These are phyloP conservation scores for Irpex sp. DNA, from an alignment of 1,284 basidiomycete species.

Conservation along the genomic window DNA sequence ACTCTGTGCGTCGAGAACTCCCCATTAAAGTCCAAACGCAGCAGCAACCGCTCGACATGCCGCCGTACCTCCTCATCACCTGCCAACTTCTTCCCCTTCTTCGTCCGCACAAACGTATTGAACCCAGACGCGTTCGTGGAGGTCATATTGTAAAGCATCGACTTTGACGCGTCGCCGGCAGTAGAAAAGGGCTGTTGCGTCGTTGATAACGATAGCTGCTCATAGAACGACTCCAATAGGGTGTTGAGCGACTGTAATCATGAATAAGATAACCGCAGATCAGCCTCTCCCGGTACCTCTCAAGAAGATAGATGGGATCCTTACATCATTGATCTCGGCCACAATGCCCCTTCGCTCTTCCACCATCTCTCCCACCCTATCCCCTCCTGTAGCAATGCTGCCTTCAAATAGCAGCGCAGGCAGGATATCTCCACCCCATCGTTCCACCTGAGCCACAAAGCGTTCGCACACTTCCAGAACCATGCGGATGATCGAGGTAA, in stretches of 20 bases:
- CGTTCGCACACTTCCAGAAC: slow-evolving; percentile 81
- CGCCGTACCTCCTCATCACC: slow-evolving; percentile 63
- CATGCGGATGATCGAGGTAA: slow-evolving; percentile 63
- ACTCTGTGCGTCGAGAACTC: slow-evolving; percentile 58
- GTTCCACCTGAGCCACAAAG: slow-evolving; percentile 80
- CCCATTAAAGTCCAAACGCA: slow-evolving; percentile 85
- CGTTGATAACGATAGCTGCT: slow-evolving; percentile 71
- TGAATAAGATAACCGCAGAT: not conserved
- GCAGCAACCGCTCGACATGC: slow-evolving; percentile 78
- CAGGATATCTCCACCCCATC: slow-evolving; percentile 91
- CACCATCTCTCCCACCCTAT: slow-evolving; percentile 66
- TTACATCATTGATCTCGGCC: slow-evolving; percentile 72
- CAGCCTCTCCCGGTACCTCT: slow-evolving; percentile 4
- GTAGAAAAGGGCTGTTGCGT: slow-evolving; percentile 63
- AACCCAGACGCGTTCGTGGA: slow-evolving; percentile 55
- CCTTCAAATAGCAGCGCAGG: slow-evolving; percentile 82
- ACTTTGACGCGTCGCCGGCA: slow-evolving; percentile 63
- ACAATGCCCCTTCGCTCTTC: slow-evolving; percentile 65
- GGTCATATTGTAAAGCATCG: slow-evolving; percentile 57
- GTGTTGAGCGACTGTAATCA: slow-evolving; percentile 51
- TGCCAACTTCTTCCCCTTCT: slow-evolving; percentile 46
- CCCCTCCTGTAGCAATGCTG: slow-evolving; percentile 51
- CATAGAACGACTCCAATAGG: slow-evolving; percentile 71
- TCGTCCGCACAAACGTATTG: slow-evolving; percentile 44
- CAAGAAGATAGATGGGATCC: slow-evolving; percentile 11